Evolutionary conservation across 805 yeast species (phyloP).

Genomic region (Ogataea naganishii): DNA sequence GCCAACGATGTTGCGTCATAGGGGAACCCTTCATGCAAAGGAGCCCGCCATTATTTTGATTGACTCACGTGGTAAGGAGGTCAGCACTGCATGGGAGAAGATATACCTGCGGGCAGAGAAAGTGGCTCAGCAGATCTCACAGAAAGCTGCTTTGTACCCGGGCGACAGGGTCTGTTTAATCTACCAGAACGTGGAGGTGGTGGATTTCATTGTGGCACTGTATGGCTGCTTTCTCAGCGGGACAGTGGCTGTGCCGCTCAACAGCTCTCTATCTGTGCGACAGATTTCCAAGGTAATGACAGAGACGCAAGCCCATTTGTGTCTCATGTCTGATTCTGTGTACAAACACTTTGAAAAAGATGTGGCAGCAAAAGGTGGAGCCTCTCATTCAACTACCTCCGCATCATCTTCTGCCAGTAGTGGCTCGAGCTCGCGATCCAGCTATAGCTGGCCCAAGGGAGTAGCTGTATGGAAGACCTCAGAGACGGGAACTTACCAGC

Average conservation of each 20-base stretch:
- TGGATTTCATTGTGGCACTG: constrained; percentile 79
- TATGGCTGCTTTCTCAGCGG: constrained; percentile 92
- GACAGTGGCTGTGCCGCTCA: constrained; percentile 89
- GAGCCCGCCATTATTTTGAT: constrained; percentile 67
- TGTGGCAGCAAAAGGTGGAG: constrained; percentile 24
- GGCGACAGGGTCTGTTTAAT: constrained; percentile 80
- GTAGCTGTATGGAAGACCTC: constrained; percentile 75
- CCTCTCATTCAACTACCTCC: constrained; percentile 33
- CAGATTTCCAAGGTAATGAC: constrained; percentile 69
- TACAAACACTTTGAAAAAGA: constrained; percentile 65
- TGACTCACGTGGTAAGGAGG: constrained; percentile 77
- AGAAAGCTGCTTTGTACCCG: constrained; percentile 61
- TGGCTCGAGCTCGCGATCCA: too few species aligned
- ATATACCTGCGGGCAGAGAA: constrained; percentile 75
- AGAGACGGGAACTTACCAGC: constrained; percentile 69
- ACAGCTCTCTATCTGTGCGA: constrained; percentile 56
- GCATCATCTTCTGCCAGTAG: too few species aligned
- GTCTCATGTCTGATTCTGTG: constrained; percentile 74
- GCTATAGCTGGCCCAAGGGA: constrained; percentile 63
- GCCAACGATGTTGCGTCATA: constrained; percentile 60
- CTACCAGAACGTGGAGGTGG: constrained; percentile 74
- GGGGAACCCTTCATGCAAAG: constrained; percentile 58
- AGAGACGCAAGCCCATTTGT: constrained; percentile 66
- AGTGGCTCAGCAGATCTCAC: constrained; percentile 75
- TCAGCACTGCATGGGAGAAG: constrained; percentile 78